Evolutionary conservation across 352 stramenopile genomes (phyloP).

Genomic region (Phytopythium litorale): DNA sequence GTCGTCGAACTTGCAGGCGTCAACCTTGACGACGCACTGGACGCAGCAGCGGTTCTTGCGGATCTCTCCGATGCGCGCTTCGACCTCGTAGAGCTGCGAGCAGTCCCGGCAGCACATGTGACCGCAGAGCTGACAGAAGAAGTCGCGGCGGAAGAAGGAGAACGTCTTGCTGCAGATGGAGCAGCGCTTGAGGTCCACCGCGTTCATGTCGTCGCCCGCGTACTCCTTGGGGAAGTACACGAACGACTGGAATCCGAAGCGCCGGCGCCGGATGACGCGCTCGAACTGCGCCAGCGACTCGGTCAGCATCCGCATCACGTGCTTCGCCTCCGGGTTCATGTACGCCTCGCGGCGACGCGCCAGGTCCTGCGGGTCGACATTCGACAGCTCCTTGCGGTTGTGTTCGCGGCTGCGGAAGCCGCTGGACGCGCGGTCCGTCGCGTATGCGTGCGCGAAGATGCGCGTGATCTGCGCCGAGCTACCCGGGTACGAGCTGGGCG

Average conservation of each 20-base stretch:
- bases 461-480: constrained; percentile 34
- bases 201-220: constrained; percentile 10
- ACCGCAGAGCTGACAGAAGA: constrained; percentile 56
- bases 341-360: constrained; percentile 23
- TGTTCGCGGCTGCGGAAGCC: constrained; percentile 23
- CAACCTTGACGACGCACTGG: constrained; percentile 37
- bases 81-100: constrained; percentile 40
- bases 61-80: constrained; percentile 30
- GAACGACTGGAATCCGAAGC: constrained; percentile 68
- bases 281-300: constrained; percentile 52
- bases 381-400: constrained; percentile 17
- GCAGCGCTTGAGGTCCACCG: constrained; percentile 24
- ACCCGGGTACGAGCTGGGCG: constrained; percentile 8
- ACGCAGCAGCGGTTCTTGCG: constrained; percentile 41
- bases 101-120: constrained; percentile 40
- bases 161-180: constrained; percentile 49
- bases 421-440: constrained; percentile 25
- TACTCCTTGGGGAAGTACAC: constrained; percentile 51
- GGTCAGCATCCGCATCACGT: constrained; percentile 40
- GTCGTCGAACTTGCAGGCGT: constrained; percentile 44
- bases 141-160: constrained; percentile 37
- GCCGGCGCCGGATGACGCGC: constrained; percentile 49
- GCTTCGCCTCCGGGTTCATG: constrained; percentile 45
- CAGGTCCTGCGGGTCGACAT: constrained; percentile 25
- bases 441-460: constrained; percentile 46